Evolutionary conservation across 345 rosid genomes (phyloP).

Genomic region (Ailanthus altissimus): DNA sequence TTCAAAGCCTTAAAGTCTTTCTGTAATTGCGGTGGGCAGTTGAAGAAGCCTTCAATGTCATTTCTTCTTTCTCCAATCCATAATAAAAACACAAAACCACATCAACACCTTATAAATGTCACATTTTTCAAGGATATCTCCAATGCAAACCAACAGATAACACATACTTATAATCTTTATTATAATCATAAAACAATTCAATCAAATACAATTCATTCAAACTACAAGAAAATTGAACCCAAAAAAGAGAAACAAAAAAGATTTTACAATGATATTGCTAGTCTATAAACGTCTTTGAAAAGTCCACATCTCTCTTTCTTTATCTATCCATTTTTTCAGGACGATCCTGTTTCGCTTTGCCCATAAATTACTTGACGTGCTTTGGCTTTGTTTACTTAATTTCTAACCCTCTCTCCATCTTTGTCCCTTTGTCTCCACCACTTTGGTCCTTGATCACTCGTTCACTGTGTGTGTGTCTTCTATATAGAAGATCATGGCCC

Average conservation of each 20-base stretch:
- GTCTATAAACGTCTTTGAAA: background rate
- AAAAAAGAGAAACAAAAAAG: too few species aligned
- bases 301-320: background rate
- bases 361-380: conserved; percentile 15
- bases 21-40: conserved; percentile 44
- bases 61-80: too few species aligned
- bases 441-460: background rate
- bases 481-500: conserved; percentile 46
- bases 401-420: too few species aligned
- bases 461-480: background rate
- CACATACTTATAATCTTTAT: background rate
- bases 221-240: too few species aligned
- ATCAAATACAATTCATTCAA: too few species aligned
- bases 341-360: background rate
- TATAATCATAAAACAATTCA: too few species aligned
- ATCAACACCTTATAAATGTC: conserved; percentile 1
- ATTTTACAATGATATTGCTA: too few species aligned
- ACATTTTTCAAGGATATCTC: conserved; percentile 41
- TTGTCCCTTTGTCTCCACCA: too few species aligned
- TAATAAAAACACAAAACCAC: too few species aligned
- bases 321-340: background rate
- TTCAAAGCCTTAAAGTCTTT: background rate
- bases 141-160: background rate
- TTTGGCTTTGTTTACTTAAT: background rate
- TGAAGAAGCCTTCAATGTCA: conserved; percentile 31